A percentile compares a stretch with the other conserved stretches of the same genome.
Conservation (phyloP, 2,329 filamentous ascomycete species). For the Alternaria brassicae region DNA sequence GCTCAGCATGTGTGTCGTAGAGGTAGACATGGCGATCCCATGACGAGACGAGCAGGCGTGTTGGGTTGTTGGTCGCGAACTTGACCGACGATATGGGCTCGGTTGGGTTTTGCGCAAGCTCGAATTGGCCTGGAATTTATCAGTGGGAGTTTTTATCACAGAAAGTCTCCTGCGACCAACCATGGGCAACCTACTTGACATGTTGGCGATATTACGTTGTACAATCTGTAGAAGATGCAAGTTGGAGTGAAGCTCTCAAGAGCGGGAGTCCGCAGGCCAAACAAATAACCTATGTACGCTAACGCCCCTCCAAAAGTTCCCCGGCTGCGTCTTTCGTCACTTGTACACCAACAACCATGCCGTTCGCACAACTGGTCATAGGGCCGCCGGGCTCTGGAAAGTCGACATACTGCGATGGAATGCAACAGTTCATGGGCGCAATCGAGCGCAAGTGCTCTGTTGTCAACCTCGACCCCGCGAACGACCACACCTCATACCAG, state of each 20-base stretch:
- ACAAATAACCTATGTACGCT: conserved; percentile 16
- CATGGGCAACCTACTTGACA: conserved; percentile 34
- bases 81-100: conserved; percentile 87
- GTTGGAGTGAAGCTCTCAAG: conserved; percentile 26
- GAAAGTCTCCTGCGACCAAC: rapidly evolving
- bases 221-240: conserved; percentile 10
- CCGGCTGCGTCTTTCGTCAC: conserved; percentile 2
- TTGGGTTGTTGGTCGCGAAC: conserved; percentile 80
- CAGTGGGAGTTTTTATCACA: background rate
- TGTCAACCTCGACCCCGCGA: conserved; percentile 96
- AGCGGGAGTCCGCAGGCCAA: conserved; percentile 24
- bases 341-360: conserved; percentile 51
- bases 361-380: conserved; percentile 79
- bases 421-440: conserved; percentile 97
- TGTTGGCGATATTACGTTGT: conserved; percentile 25
- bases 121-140: conserved; percentile 67
- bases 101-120: conserved; percentile 79
- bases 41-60: conserved; percentile 84
- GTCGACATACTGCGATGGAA: conserved; percentile 98
- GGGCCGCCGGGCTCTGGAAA: conserved; percentile 96
- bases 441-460: conserved; percentile 95
- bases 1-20: conserved; percentile 73
- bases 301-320: conserved; percentile 26
- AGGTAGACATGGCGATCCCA: conserved; percentile 94
- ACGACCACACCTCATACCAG: conserved; percentile 88